These are phyloP conservation scores for Cladosporium sp. DNA, from an alignment of 2,329 filamentous ascomycete species.

Conservation along the genomic window DNA sequence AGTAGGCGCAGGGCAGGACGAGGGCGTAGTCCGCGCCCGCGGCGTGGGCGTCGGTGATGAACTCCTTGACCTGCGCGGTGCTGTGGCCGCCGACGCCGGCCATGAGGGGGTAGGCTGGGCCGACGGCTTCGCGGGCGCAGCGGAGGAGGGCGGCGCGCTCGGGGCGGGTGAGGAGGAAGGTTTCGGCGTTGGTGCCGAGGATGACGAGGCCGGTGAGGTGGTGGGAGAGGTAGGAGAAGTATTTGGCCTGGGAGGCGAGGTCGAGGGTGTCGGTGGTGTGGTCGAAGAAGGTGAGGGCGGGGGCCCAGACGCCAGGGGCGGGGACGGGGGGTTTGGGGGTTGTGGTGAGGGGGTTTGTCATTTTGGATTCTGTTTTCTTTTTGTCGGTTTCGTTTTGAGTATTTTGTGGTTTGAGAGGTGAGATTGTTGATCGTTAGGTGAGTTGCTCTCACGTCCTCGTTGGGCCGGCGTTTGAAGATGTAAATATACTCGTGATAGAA, in stretches of 20 bases:
- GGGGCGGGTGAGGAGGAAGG: slow-evolving; percentile 39
- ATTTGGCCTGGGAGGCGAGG: slow-evolving; percentile 36
- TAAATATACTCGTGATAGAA: too few species aligned
- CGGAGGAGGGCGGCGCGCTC: slow-evolving; percentile 36
- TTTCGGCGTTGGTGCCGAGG: slow-evolving; percentile 43
- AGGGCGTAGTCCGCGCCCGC: slow-evolving; percentile 40
- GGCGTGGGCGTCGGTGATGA: slow-evolving; percentile 35
- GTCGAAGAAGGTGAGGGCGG: slow-evolving; percentile 43
- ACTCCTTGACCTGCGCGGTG: slow-evolving; percentile 39
- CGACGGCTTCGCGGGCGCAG: slow-evolving; percentile 37
- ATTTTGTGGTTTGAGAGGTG: not conserved
- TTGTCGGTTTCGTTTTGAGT: not conserved
- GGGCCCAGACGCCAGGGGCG: slow-evolving; percentile 29
- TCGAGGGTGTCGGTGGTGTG: slow-evolving; percentile 36
- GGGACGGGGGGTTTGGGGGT: slow-evolving; percentile 45
- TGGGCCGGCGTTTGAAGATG: too few species aligned
- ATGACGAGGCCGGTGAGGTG: slow-evolving; percentile 42
- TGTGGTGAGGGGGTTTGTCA: slow-evolving; percentile 2
- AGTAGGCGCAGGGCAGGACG: slow-evolving; percentile 41
- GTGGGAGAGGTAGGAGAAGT: slow-evolving; percentile 39
- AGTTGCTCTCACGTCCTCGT: too few species aligned
- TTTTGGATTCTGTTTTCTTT: not conserved
- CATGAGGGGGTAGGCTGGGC: slow-evolving; percentile 38
- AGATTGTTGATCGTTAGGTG: not conserved
- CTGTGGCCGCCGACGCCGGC: slow-evolving; percentile 39